Conservation (phyloP, 306 rosid species). For the Sicyos baderoa region DNA sequence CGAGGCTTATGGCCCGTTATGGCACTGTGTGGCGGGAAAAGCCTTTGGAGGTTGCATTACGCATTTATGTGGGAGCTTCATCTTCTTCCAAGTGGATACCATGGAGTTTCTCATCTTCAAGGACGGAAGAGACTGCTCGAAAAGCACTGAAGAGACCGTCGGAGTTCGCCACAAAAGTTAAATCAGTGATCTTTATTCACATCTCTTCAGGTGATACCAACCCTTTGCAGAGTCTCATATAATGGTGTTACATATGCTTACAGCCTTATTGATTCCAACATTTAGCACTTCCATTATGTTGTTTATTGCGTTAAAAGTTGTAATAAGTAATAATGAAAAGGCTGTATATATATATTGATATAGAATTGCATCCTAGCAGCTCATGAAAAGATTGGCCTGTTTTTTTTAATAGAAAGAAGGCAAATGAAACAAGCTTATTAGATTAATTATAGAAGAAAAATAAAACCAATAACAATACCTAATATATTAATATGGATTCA, state of each 20-base stretch:
- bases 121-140: constrained; percentile 42
- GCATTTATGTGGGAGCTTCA: constrained; percentile 50
- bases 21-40: constrained; percentile 65
- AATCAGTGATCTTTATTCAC: neutral
- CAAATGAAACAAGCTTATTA: neutral
- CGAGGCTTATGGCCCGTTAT: constrained; percentile 56
- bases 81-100: constrained; percentile 51
- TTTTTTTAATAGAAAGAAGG: neutral
- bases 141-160: constrained; percentile 43
- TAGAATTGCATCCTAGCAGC: neutral
- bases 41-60: constrained; percentile 68
- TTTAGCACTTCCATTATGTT: neutral
- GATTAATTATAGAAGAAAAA: neutral
- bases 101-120: constrained; percentile 71
- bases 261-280: neutral
- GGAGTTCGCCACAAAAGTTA: constrained; percentile 32
- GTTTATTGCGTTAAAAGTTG: neutral
- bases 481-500: neutral
- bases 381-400: neutral
- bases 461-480: neutral
- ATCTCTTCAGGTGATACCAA: constrained; percentile 1
- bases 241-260: neutral
- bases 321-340: neutral
- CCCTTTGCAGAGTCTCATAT: neutral
- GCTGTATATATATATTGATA: neutral